Base-by-base conservation (phyloP, 2,329 filamentous ascomycete species). In the Diplodia mutila region DNA sequence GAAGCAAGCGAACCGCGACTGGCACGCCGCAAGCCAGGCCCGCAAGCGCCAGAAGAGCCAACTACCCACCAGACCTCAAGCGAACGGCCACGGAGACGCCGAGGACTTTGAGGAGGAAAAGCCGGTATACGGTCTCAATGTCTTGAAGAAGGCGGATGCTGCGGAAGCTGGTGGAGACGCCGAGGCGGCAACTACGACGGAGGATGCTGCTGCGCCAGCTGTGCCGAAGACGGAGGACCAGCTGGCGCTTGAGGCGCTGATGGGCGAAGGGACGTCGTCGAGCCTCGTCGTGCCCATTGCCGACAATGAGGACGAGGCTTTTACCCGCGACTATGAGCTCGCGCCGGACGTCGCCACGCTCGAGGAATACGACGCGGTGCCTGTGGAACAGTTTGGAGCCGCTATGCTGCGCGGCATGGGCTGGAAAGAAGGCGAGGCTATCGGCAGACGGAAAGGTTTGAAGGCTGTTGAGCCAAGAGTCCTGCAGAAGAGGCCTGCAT, bases 341-440 rank as follows among this genome's bases (percentile, higher is more conserved):
- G 90, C 93, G 0, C 93, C 93, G 1, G 91, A 93, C 25, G 85
- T 87, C 34, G 90, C 93, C 4, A 91, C 89, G 0, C 82, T 97
- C 21, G 91, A 92, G 39, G 92, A 95, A 74, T 98, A 98, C 80
- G 90, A 91, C 68, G 89, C 90, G 14, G 90, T 97, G 69, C 94
- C 95, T 0, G 93, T 98, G 18, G 94, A 97, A 72, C 93, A 97
- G 73, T 99, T 98, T 71, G 95, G 95, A 8, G 91, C 93, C 21
- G 93, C 94, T 0, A 84, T 98, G 70, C 85, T 99, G 42, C 89
- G 94, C 37, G 93, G 94, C 11, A 97, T 98, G 91, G 95, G 95
- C 9, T 97, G 94, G 94, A 93, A 97, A 74, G 87, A 89, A 70
- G 88, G 85, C 21, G 84, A 87, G 70, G 80, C 82, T 48, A 83